A percentile compares a stretch with the other conserved stretches of the same genome.
Evolutionary conservation across 2,329 filamentous ascomycete genomes (phyloP).

Genomic region (Aspergillus calidoustus): DNA sequence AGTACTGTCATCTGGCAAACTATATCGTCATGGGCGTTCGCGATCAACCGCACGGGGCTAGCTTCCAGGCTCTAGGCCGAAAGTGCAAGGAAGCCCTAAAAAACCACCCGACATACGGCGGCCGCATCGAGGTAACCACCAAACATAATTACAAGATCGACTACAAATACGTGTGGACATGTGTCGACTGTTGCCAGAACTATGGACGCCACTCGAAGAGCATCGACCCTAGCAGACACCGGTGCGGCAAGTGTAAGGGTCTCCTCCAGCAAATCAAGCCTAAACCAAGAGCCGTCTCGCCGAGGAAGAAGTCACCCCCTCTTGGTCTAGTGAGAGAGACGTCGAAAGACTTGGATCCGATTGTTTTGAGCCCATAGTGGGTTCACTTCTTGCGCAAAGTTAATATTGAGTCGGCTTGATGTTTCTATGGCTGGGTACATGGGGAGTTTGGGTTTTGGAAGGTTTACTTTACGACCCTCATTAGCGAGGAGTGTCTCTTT

Average conservation of each 20-base stretch:
- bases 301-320: constrained; percentile 30
- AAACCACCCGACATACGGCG: constrained; percentile 58
- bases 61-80: constrained; percentile 75
- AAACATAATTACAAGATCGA: constrained; percentile 89
- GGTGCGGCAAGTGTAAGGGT: constrained; percentile 77
- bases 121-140: constrained; percentile 76
- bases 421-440: not conserved
- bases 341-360: constrained; percentile 7
- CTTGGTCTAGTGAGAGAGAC: not conserved
- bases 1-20: constrained; percentile 92
- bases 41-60: constrained; percentile 78
- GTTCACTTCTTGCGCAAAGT: not conserved
- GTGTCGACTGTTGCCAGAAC: constrained; percentile 68
- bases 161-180: constrained; percentile 90
- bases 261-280: constrained; percentile 78
- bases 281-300: constrained; percentile 60
- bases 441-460: not conserved
- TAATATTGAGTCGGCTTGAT: not conserved
- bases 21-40: constrained; percentile 82
- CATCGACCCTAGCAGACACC: constrained; percentile 72
- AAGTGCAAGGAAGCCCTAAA: constrained; percentile 44
- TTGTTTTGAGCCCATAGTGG: constrained; percentile 5
- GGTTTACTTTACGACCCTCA: not conserved
- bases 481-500: not conserved
- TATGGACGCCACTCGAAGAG: constrained; percentile 87